Evolutionary conservation across 31 red algal species (phyloP), one percentile per base, ranked within the genome.

Genomic region (Asparagopsis taxiformis): DNA sequence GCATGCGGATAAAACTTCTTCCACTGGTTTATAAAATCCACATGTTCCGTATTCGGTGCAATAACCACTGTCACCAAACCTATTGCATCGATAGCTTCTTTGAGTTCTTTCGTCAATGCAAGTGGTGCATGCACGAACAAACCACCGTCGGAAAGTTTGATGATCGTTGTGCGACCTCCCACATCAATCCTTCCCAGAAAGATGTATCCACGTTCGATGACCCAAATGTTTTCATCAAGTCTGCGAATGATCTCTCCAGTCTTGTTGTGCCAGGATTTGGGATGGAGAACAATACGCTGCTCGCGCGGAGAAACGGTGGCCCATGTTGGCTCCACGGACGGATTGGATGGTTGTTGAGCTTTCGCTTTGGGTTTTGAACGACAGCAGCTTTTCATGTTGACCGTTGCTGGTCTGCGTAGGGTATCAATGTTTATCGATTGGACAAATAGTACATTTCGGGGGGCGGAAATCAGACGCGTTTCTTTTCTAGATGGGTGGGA

Each of bases 61-160:
- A 83, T 37, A 1, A 83, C 53, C 20, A 62, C 48, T 8, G 61
- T 43, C 22, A 79, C 75, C 21, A 26, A 11, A 31, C 75, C 75
- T 0, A 83, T 1, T 2, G 29, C 23, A 54, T 56, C 79, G n/a
- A 73, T 62, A 16, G 81, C 69, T 23, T 30, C 31, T 19, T 48
- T 72, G 25, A 85, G 81, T 19, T 16, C 55, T 10, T 3, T 22
- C 44, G 67, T 67, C 29, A 85, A 25, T 25, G 59, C 34, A 3
- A 72, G 68, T 9, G 59, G 60, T 32, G 71, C 32, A 29, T 85
- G 43, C 22, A 55, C 81, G 38, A 67, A 63, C 9, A 85, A 59
- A 11, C 22, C 1, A 16, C 59, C 81, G 25, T 39, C 31, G 2
- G 81, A 51, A 55, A 65, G 57, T 13, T 35, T 43, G 26, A 79